Percentiles rank a stretch among this genome's conserved stretches.
Conservation (phyloP, 768 basidiomycete genomes). For the Gelatoporia subvermispora region DNA sequence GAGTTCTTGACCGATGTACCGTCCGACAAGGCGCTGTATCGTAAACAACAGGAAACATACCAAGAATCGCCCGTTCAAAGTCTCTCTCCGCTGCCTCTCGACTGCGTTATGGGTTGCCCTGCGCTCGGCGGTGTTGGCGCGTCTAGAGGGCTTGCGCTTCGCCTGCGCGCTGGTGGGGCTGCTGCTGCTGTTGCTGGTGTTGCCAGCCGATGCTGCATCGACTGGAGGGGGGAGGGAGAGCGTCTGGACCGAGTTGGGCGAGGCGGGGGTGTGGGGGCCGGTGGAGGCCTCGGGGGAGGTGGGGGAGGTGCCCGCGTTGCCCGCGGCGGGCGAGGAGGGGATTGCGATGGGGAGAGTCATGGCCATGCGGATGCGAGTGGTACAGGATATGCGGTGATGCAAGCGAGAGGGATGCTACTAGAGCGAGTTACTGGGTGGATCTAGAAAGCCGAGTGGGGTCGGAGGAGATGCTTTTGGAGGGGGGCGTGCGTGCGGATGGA, state of each 20-base stretch:
- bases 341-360: slow-evolving; percentile 38
- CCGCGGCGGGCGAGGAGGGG: slow-evolving; percentile 33
- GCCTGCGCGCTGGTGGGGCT: slow-evolving; percentile 31
- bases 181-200: slow-evolving; percentile 17
- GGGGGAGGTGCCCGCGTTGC: slow-evolving; percentile 34
- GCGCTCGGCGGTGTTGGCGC: slow-evolving; percentile 96
- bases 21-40: too few species aligned
- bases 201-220: slow-evolving; percentile 17
- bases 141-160: slow-evolving; percentile 80
- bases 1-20: too few species aligned
- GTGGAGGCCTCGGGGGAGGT: slow-evolving; percentile 39
- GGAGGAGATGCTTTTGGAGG: slow-evolving; percentile 22
- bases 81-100: slow-evolving; percentile 89
- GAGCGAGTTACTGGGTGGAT: slow-evolving; percentile 18
- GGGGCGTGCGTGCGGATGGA: neutral
- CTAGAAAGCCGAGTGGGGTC: slow-evolving; percentile 7
- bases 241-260: slow-evolving; percentile 32
- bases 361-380: slow-evolving; percentile 20
- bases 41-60: slow-evolving; percentile 42
- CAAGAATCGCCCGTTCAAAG: slow-evolving; percentile 87
- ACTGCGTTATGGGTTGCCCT: slow-evolving; percentile 96
- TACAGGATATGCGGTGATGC: slow-evolving; percentile 6
- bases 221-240: slow-evolving; percentile 31
- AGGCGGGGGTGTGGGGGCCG: slow-evolving; percentile 45
- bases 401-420: slow-evolving; percentile 10